Evolutionary conservation across 495 filamentous ascomycete genomes (phyloP).

Genomic region (Corynascus novoguineensis): DNA sequence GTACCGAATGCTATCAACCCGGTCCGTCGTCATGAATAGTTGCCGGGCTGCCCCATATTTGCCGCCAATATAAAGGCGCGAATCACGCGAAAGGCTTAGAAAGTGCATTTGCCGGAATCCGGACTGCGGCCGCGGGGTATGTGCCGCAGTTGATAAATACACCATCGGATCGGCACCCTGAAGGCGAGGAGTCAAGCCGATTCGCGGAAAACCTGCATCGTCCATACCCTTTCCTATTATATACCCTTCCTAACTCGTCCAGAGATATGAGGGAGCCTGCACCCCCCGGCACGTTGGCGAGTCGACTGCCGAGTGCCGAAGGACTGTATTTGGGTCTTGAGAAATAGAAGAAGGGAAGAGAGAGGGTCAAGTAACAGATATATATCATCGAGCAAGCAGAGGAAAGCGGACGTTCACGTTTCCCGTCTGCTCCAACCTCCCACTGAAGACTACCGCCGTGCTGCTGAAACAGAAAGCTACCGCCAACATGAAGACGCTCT

Average conservation of each 20-base stretch:
- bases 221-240: not conserved
- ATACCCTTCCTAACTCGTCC: not conserved
- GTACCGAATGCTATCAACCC: no score
- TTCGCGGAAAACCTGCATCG: not conserved
- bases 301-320: no score
- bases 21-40: no score
- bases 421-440: no score
- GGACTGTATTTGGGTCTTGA: no score
- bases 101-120: not conserved
- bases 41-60: no score
- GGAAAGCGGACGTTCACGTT: no score
- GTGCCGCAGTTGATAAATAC: not conserved
- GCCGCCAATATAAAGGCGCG: no score
- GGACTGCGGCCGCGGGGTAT: not conserved
- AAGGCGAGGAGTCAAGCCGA: not conserved
- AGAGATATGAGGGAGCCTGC: not conserved
- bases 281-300: no score
- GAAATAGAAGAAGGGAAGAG: no score
- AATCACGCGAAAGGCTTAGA: not conserved
- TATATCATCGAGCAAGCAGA: no score
- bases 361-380: no score
- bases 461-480: not conserved
- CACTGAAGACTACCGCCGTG: not conserved
- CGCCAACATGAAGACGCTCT: constrained; percentile 10
- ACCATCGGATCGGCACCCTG: not conserved